A percentile compares a stretch with the other conserved stretches of the same genome.
Evolutionary conservation across 441 rosid species (phyloP).

Genomic region (Cnidoscolus chayamansa): DNA sequence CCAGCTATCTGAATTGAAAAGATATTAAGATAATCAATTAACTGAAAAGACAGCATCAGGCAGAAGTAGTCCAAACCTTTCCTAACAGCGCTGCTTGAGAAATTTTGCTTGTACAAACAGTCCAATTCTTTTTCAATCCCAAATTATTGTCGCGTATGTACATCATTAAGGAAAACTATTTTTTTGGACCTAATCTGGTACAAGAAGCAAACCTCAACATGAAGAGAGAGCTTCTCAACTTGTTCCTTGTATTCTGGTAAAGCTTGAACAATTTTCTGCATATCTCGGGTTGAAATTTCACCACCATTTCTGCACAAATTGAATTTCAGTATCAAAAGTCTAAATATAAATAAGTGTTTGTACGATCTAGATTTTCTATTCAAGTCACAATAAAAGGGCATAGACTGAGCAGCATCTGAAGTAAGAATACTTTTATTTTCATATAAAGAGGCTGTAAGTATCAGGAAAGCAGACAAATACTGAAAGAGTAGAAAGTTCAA

Average conservation of each 20-base stretch:
- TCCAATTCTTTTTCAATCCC: background rate
- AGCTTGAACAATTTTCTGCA: constrained; percentile 97
- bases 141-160: background rate
- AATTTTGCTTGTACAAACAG: background rate
- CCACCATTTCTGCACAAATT: constrained; percentile 59
- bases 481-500: background rate
- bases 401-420: background rate
- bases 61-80: constrained; percentile 8
- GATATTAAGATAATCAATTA: constrained; percentile 6
- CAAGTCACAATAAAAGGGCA: background rate
- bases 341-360: background rate
- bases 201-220: constrained; percentile 73
- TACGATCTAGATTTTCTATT: background rate
- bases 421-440: background rate
- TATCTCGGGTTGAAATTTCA: constrained; percentile 83
- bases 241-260: constrained; percentile 95
- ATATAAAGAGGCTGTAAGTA: background rate
- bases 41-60: constrained; percentile 18
- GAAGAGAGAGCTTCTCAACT: constrained; percentile 93
- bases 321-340: constrained; percentile 19
- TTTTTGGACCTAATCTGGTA: background rate
- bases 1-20: constrained; percentile 65
- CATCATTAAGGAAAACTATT: background rate
- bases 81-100: background rate
- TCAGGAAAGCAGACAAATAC: background rate